phyloP scores from a whole-genome alignment of 768 basidiomycete genomes.

The Mycena indigotica region DNA sequence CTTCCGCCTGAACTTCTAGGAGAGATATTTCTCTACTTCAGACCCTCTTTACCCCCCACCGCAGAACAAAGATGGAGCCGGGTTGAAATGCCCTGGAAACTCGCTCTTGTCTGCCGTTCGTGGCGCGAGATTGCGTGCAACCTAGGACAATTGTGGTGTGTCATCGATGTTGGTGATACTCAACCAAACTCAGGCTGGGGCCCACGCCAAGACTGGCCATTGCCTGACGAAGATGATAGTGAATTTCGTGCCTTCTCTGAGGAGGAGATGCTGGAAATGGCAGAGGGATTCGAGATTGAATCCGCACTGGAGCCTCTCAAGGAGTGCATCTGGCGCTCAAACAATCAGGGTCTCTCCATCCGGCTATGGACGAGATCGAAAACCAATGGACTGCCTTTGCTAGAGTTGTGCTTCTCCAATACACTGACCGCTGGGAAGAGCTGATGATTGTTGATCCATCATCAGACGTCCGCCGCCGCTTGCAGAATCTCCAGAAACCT shows the following conservation, averaged over 20 bases:
- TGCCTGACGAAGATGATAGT: background rate
- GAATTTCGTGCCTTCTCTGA: background rate
- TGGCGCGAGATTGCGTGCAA: background rate
- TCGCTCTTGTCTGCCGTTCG: background rate
- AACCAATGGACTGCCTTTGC: background rate
- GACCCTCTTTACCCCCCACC: background rate
- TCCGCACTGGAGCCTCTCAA: background rate
- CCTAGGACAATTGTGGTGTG: background rate
- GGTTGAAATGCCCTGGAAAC: background rate
- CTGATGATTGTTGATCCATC: background rate
- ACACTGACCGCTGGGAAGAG: background rate
- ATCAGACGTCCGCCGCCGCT: background rate
- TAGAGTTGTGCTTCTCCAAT: background rate
- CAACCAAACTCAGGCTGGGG: background rate
- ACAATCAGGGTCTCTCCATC: background rate
- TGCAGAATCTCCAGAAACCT: background rate
- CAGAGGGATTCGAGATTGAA: background rate
- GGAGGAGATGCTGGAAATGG: background rate
- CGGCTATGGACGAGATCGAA: background rate
- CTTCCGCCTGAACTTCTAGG: background rate
- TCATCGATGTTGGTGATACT: background rate
- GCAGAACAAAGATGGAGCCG: background rate
- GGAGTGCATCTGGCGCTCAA: background rate
- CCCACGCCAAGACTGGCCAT: background rate
- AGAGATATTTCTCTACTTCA: background rate